Base-by-base conservation (phyloP, 352 stramenopile species). In the Aphanomyces stellatus region DNA sequence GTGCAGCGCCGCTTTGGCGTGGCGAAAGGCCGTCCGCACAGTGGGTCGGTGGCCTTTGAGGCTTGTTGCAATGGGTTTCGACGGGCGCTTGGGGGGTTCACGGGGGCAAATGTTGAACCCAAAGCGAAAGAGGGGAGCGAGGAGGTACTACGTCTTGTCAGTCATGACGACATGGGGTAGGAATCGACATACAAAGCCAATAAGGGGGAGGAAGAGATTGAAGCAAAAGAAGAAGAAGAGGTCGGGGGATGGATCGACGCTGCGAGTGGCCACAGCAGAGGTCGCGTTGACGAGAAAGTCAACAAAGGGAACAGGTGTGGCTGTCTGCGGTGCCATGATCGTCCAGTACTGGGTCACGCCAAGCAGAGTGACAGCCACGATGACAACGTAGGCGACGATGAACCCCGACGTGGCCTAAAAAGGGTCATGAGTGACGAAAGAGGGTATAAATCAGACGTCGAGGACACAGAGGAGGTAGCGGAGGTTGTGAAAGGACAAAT, bases 391-490 rank as follows among this genome's bases (percentile, higher is more conserved):
- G n/a, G 28, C 37, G 5, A 46, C 55, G 24, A 64, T 64, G 2
- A 25, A 35, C 10, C 31, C 55, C 35, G 15, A 17, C 22, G 55
- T 51, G 15, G 55, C 55, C 55, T 64, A 30, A 22, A 48, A 10
- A 3, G 37, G n/a, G 37, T 19, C n/a, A 46, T 46, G 11, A 46
- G 13, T 19, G 37, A n/a, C 37, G n/a, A 46, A 28, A 53, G 31
- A 27, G 11, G 22, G n/a, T 64, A 64, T n/a, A n/a, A n/a, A n/a
- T n/a, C n/a, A n/a, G n/a, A n/a, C 55, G 8, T 64, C 55, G 25
- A 64, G 55, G 34, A 64, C 55, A 35, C 55, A 64, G 24, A 64
- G 40, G n/a, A 64, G 55, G 55, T 64, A 64, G 1, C 55, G 55
- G 7, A 64, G 37, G 33, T 64, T 49, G 33, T 64, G 35, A 0